A percentile compares a stretch with the other conserved stretches of the same genome.
Evolutionary conservation across 2,329 filamentous ascomycete species (phyloP).

Genomic region (Colletotrichum godetiae): DNA sequence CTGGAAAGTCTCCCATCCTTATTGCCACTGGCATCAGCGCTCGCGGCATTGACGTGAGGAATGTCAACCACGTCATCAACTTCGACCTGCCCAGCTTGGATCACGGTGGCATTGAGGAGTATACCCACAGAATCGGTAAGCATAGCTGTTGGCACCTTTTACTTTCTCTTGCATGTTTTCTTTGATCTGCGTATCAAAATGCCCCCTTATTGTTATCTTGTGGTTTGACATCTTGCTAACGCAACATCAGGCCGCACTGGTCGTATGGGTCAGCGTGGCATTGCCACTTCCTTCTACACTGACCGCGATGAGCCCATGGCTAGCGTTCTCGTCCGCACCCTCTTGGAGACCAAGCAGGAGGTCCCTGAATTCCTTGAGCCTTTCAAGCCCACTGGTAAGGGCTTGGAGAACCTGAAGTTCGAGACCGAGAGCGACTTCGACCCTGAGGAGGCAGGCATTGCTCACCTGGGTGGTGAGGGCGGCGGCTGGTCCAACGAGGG

Average conservation of each 20-base stretch:
- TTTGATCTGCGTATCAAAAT: neutral
- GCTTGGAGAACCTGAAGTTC: constrained; percentile 59
- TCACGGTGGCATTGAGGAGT: constrained; percentile 92
- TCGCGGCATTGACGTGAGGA: constrained; percentile 88
- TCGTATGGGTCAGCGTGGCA: constrained; percentile 87
- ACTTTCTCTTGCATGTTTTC: neutral
- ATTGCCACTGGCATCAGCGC: constrained; percentile 88
- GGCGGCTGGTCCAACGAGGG: constrained; percentile 29
- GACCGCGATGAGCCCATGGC: constrained; percentile 80
- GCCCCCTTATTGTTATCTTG: neutral
- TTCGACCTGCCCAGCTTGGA: constrained; percentile 82
- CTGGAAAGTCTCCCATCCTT: constrained; percentile 80
- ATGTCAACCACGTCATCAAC: constrained; percentile 93
- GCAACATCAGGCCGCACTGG: constrained; percentile 80
- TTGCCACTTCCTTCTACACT: constrained; percentile 91
- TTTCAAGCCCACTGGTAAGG: constrained; percentile 66
- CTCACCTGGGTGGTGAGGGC: constrained; percentile 40
- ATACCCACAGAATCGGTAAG: constrained; percentile 92
- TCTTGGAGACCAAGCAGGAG: constrained; percentile 82
- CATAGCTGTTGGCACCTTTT: too few species aligned
- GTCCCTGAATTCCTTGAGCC: constrained; percentile 84
- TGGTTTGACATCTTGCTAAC: neutral
- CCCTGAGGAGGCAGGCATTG: constrained; percentile 43
- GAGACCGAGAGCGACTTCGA: constrained; percentile 68
- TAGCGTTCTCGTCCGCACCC: constrained; percentile 79